Conservation (phyloP, 2,329 filamentous ascomycete species). For the Hysterium pulicare region DNA sequence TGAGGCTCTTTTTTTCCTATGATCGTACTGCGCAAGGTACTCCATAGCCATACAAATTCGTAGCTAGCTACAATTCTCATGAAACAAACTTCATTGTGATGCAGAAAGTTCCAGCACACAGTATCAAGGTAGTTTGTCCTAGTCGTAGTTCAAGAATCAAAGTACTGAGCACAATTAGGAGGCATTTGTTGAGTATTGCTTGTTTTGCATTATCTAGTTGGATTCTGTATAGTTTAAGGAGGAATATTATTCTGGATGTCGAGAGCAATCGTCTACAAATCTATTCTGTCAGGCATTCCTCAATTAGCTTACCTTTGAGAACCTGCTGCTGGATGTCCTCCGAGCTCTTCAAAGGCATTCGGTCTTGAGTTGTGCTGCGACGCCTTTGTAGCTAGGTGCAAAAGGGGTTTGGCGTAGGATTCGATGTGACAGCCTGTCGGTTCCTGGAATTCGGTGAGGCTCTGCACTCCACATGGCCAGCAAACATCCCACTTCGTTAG, state of each 20-base stretch:
- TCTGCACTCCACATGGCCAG: not conserved
- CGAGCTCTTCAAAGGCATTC: not conserved
- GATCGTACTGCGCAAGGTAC: too few species aligned
- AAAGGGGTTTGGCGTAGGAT: conserved; percentile 1
- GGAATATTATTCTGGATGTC: not conserved
- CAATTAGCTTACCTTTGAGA: not conserved
- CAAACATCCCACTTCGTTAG: too few species aligned
- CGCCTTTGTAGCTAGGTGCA: not conserved
- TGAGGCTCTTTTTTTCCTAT: too few species aligned
- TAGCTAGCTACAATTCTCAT: too few species aligned
- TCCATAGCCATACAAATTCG: too few species aligned
- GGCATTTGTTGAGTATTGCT: too few species aligned
- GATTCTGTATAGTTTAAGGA: not conserved
- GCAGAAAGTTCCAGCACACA: too few species aligned
- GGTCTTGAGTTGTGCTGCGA: not conserved
- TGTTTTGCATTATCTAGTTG: too few species aligned
- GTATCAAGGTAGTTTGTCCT: too few species aligned
- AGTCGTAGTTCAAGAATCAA: too few species aligned
- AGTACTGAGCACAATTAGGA: too few species aligned
- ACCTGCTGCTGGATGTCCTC: not conserved
- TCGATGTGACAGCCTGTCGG: not conserved
- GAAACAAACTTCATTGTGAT: too few species aligned
- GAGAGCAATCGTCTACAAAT: not conserved
- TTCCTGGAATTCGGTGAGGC: not conserved
- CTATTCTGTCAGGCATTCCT: not conserved